Conservation (phyloP, 2,329 filamentous ascomycete species). For the Aspergillus sp. region DNA sequence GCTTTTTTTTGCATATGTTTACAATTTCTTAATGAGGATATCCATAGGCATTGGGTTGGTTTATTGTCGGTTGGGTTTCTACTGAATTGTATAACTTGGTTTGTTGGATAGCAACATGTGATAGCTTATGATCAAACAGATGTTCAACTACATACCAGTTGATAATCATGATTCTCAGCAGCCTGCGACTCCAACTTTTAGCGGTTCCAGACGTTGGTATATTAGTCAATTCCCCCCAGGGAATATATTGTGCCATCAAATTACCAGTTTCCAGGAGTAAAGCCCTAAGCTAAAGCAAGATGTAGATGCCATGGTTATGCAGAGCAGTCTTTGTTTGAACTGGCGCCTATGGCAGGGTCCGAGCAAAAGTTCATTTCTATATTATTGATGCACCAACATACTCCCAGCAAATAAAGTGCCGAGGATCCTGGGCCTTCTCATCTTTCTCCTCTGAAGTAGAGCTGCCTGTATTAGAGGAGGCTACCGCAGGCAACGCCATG, state of each 20-base stretch:
- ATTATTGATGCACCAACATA: constrained; percentile 31
- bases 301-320: background rate
- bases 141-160: background rate
- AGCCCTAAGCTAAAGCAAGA: background rate
- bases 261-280: too few species aligned
- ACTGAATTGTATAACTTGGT: background rate
- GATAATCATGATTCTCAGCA: background rate
- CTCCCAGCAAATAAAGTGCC: constrained; percentile 40
- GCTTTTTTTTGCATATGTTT: constrained; percentile 3
- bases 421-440: constrained; percentile 1
- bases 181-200: background rate
- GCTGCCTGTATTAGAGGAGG: background rate
- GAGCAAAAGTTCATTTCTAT: constrained; percentile 10
- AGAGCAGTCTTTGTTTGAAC: background rate
- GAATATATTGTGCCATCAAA: too few species aligned
- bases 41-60: constrained; percentile 1
- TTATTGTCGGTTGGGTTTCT: background rate
- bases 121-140: background rate
- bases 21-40: background rate
- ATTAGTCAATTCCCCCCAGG: background rate
- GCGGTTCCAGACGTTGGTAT: background rate
- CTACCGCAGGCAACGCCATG: constrained; percentile 18
- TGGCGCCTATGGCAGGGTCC: background rate
- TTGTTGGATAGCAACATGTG: background rate
- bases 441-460: background rate